Conservation (phyloP, 2,329 filamentous ascomycete genomes). For the Raffaelea albimanens region DNA sequence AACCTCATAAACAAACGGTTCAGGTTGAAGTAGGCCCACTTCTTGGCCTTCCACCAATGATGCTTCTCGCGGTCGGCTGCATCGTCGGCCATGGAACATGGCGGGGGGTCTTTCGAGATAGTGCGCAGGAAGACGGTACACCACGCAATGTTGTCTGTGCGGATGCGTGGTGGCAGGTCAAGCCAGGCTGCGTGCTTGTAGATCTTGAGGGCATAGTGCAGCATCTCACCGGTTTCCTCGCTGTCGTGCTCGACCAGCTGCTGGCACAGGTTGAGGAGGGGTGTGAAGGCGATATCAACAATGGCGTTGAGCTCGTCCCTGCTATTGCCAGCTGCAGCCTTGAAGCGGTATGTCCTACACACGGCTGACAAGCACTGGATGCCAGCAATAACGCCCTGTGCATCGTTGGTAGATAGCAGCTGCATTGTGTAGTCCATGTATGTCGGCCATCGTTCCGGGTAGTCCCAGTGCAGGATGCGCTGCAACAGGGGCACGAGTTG, state of each 20-base stretch:
- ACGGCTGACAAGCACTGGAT: constrained; percentile 90
- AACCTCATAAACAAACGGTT: constrained; percentile 92
- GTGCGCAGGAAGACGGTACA: constrained; percentile 90
- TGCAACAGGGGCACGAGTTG: constrained; percentile 92
- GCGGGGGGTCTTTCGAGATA: constrained; percentile 74
- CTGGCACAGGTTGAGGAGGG: constrained; percentile 77
- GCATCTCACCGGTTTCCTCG: constrained; percentile 91
- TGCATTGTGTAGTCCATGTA: constrained; percentile 91
- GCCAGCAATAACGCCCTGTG: constrained; percentile 80
- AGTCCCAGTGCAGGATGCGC: constrained; percentile 93
- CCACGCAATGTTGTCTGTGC: constrained; percentile 84
- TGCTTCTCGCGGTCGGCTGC: constrained; percentile 81
- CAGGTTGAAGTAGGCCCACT: constrained; percentile 97
- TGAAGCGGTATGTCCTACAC: constrained; percentile 92
- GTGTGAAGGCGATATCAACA: constrained; percentile 81
- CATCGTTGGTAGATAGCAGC: constrained; percentile 77
- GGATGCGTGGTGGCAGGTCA: constrained; percentile 69
- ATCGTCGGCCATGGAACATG: constrained; percentile 68
- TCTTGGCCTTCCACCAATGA: constrained; percentile 99
- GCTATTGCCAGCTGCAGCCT: constrained; percentile 64
- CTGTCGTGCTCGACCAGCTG: constrained; percentile 84
- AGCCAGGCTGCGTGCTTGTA: constrained; percentile 99
- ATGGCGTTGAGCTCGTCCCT: constrained; percentile 89
- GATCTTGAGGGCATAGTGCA: constrained; percentile 87
- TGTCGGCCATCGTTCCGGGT: constrained; percentile 85